phyloP scores from a whole-genome alignment of 2,329 filamentous ascomycete species.

The Didymella pomorum region DNA sequence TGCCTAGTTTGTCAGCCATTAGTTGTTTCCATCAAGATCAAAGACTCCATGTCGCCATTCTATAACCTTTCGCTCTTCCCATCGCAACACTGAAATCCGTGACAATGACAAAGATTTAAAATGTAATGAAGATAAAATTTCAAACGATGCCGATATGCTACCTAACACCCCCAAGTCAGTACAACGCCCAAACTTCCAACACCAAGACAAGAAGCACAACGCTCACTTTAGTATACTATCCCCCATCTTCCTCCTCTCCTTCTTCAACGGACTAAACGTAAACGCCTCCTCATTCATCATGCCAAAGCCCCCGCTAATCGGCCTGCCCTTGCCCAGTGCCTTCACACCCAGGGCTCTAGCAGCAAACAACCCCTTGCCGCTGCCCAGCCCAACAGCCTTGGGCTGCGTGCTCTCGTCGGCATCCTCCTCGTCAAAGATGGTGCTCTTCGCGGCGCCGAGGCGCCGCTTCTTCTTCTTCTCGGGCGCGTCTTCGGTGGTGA shows the following conservation, averaged over 20 bases:
- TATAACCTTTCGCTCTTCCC: too few species aligned
- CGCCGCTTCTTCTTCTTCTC: constrained; percentile 70
- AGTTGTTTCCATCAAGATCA: too few species aligned
- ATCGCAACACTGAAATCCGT: too few species aligned
- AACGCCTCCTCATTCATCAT: constrained; percentile 51
- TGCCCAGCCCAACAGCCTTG: constrained; percentile 41
- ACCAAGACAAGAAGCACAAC: neutral
- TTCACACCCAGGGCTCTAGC: constrained; percentile 49
- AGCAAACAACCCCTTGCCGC: constrained; percentile 50
- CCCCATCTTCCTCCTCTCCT: constrained; percentile 43
- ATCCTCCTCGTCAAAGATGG: constrained; percentile 66
- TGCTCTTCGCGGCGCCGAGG: constrained; percentile 67
- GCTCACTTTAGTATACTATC: constrained; percentile 39
- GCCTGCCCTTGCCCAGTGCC: constrained; percentile 40
- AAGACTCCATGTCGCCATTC: too few species aligned
- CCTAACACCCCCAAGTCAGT: neutral
- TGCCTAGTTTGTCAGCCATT: too few species aligned
- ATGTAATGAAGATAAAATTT: too few species aligned
- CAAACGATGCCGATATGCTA: too few species aligned
- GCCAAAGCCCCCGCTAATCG: constrained; percentile 46
- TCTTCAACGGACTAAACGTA: constrained; percentile 52
- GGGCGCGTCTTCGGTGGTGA: constrained; percentile 48
- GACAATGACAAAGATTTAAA: too few species aligned
- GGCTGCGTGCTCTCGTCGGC: constrained; percentile 44
- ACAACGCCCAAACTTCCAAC: neutral